Evolutionary conservation across 208 protist genomes (phyloP).

Genomic region (Strigomonas culicis): DNA sequence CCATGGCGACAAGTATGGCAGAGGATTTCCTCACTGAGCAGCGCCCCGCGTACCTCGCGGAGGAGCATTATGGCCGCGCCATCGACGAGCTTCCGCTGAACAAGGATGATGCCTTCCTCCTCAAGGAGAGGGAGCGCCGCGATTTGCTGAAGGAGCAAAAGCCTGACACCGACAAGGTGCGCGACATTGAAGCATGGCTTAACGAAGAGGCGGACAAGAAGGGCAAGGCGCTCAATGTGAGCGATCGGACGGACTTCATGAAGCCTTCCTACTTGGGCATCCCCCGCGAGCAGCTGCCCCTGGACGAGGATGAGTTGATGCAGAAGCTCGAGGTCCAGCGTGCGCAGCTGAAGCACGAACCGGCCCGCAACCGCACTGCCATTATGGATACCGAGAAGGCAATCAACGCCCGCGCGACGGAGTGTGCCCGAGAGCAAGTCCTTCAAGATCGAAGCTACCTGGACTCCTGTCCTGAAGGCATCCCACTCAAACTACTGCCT

Average conservation of each 20-base stretch:
- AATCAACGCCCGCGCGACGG: constrained; percentile 36
- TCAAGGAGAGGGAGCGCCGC: constrained; percentile 32
- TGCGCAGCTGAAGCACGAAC: constrained; percentile 31
- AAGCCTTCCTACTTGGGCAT: constrained; percentile 30
- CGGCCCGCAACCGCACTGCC: constrained; percentile 22
- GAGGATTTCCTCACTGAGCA: constrained; percentile 33
- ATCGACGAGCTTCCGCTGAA: constrained; percentile 35
- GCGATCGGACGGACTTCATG: constrained; percentile 50
- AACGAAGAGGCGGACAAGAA: constrained; percentile 19
- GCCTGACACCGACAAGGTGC: constrained; percentile 18
- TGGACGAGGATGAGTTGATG: constrained; percentile 41
- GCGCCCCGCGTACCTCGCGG: constrained; percentile 33
- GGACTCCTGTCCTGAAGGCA: constrained; percentile 40
- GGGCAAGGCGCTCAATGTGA: constrained; percentile 36
- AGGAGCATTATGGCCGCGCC: constrained; percentile 33
- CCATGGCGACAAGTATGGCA: constrained; percentile 32
- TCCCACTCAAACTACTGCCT: constrained; percentile 45
- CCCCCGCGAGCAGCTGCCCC: constrained; percentile 23
- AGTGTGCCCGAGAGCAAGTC: constrained; percentile 25
- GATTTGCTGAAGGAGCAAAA: constrained; percentile 26
- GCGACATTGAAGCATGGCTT: constrained; percentile 23
- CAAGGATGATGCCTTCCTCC: constrained; percentile 36
- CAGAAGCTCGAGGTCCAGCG: constrained; percentile 43
- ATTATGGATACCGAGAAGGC: constrained; percentile 30
- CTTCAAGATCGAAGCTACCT: constrained; percentile 24